phyloP scores from a whole-genome alignment of 257 asterid species.

The Verbena officinalis region DNA sequence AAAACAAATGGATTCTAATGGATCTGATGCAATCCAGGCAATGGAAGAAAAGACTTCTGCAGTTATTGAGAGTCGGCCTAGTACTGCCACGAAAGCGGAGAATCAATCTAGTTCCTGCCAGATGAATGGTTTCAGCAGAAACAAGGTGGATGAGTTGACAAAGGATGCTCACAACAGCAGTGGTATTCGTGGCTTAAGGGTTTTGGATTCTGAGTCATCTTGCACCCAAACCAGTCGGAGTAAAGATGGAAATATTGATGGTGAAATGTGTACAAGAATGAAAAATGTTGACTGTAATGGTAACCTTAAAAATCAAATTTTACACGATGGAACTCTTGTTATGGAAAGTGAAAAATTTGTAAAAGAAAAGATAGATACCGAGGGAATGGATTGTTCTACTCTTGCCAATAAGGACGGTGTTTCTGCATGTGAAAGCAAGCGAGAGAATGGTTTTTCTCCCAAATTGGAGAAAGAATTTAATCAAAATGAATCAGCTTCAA shows the following conservation, averaged over 20 bases:
- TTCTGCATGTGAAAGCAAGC: constrained; percentile 44
- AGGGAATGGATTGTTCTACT: constrained; percentile 41
- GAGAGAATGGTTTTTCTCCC: constrained; percentile 40
- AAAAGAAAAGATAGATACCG: constrained; percentile 46
- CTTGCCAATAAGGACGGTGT: constrained; percentile 35
- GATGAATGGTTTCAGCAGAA: constrained; percentile 49
- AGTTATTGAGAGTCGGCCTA: constrained; percentile 44
- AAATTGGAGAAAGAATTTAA: constrained; percentile 41
- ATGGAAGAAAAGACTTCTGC: constrained; percentile 37
- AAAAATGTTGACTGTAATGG: constrained; percentile 44
- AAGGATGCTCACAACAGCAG: constrained; percentile 39
- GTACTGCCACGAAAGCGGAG: constrained; percentile 38
- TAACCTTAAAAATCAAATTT: constrained; percentile 33
- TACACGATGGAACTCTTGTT: constrained; percentile 35
- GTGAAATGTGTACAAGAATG: constrained; percentile 40
- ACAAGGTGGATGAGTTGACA: constrained; percentile 36
- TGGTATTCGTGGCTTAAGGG: constrained; percentile 38
- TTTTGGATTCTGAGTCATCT: constrained; percentile 68
- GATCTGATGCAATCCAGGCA: constrained; percentile 34
- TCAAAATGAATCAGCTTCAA: constrained; percentile 41
- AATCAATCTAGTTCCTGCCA: constrained; percentile 48
- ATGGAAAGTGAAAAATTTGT: constrained; percentile 39
- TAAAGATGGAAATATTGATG: constrained; percentile 46
- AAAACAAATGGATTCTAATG: constrained; percentile 36
- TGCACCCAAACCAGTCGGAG: constrained; percentile 45